Base-by-base conservation (phyloP, 169 alveolate species). In the Hepatocystis sp. region DNA sequence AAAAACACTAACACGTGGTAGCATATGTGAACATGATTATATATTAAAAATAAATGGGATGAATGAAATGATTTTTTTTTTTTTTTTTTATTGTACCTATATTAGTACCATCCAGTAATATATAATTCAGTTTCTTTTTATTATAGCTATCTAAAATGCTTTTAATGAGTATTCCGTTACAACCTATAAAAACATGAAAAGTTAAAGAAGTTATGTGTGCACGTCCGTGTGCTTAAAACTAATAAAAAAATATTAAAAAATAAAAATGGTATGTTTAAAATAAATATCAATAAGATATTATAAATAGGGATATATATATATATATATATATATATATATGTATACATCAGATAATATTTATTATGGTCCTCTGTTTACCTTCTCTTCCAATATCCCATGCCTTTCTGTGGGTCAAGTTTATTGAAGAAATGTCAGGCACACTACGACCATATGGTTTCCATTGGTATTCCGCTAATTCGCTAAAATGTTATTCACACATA, bases 351-450 rank as follows among this genome's bases (percentile, higher is more conserved):
- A 3, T 7, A 15, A 66, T 66, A 66, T 58, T 4, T 56, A 1
- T 30, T 21, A 19, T 21, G 10, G n/a, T 8, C 55, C 4, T 21
- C 21, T 25, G 40, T 47, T 11, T 71, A 58, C 86, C 86, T 21
- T 49, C 86, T 71, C 58, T 71, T 49, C 86, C 86, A 58, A 71
- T 71, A 58, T 71, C 86, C 86, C 86, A 71, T 10, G 86, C 86
- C 53, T 25, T 71, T 49, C 58, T 71, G 25, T 60, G 60, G 40
- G 86, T 58, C 53, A 71, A 42, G 39, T 71, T 71, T 71, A 71
- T 58, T 23, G 27, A 56, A 17, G 67, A 61, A 27, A 71, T 71
- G 21, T 56, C 34, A 13, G 86, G 86, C 44, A 71, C 76, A 46
- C 58, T 71, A 28, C 58, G 40, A 17, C 86, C 86, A 17, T 17